These are phyloP conservation scores for Marasmius fiardii DNA, from an alignment of 1,284 basidiomycete species.

Conservation along the genomic window DNA sequence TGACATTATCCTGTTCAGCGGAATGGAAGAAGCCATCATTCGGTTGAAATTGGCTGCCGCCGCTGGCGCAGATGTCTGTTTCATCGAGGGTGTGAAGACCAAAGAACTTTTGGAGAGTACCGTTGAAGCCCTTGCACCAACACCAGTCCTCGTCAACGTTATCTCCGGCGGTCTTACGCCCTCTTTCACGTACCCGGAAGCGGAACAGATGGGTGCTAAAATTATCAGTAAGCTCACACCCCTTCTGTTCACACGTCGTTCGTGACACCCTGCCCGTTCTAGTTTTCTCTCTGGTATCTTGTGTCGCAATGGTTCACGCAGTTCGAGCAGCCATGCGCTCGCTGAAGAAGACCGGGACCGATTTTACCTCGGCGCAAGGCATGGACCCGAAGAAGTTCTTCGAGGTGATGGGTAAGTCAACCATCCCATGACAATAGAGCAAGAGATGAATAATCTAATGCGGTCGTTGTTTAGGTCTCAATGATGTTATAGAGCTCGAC, in stretches of 20 bases:
- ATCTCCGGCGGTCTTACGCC: conserved; percentile 76
- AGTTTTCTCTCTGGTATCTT: conserved; percentile 71
- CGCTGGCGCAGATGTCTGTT: conserved; percentile 80
- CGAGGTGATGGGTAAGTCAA: conserved; percentile 60
- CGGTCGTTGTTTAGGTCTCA: conserved; percentile 37
- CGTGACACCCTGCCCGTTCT: neutral
- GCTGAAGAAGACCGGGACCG: conserved; percentile 73
- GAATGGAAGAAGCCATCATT: conserved; percentile 73
- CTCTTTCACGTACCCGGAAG: conserved; percentile 65
- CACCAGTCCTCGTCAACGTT: conserved; percentile 75
- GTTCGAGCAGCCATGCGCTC: conserved; percentile 71
- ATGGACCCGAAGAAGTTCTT: conserved; percentile 79
- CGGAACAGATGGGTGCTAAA: conserved; percentile 68
- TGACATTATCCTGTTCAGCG: conserved; percentile 21
- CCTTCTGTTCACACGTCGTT: neutral
- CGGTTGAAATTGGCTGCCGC: conserved; percentile 71
- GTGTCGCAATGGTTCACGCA: conserved; percentile 69
- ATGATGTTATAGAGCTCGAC: conserved; percentile 56
- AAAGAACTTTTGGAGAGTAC: conserved; percentile 63
- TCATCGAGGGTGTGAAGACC: conserved; percentile 79
- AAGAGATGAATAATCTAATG: neutral
- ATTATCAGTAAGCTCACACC: conserved; percentile 57
- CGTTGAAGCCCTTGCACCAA: conserved; percentile 64
- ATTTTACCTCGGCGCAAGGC: conserved; percentile 62
- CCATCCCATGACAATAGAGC: neutral